Percentiles rank a stretch among this genome's conserved stretches.
phyloP scores from a whole-genome alignment of 2,329 filamentous ascomycete species.

The Aspergillus sp. region DNA sequence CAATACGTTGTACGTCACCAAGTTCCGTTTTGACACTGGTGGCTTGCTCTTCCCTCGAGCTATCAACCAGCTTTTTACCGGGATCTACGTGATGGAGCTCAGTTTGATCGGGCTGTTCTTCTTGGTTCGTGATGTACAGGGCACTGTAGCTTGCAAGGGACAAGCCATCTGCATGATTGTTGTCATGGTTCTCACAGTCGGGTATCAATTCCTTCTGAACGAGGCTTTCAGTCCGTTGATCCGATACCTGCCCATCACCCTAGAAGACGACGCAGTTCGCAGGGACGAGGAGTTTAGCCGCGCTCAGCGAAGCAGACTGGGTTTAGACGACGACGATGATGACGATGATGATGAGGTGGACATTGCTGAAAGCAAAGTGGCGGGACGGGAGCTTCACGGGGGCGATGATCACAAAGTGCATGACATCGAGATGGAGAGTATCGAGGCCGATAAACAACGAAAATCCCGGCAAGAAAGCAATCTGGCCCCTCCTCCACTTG shows the following conservation, averaged over 20 bases:
- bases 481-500: constrained; percentile 8
- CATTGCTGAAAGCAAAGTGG: constrained; percentile 42
- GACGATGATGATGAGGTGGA: constrained; percentile 40
- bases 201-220: constrained; percentile 80
- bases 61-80: constrained; percentile 92
- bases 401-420: constrained; percentile 33
- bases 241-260: constrained; percentile 84
- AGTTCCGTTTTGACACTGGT: constrained; percentile 85
- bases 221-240: constrained; percentile 78
- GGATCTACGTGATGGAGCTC: constrained; percentile 90
- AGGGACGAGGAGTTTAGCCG: constrained; percentile 84
- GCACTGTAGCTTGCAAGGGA: constrained; percentile 57
- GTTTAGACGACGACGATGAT: constrained; percentile 52
- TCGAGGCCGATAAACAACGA: constrained; percentile 22
- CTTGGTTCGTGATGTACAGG: constrained; percentile 58
- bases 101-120: constrained; percentile 89
- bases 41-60: constrained; percentile 87
- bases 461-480: background rate
- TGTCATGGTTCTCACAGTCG: constrained; percentile 61
- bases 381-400: constrained; percentile 34
- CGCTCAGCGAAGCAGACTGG: constrained; percentile 67
- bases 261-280: constrained; percentile 91
- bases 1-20: constrained; percentile 90
- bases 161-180: constrained; percentile 86
- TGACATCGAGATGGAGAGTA: constrained; percentile 44